Base-by-base conservation (phyloP, 495 filamentous ascomycete species). In the Lineolata rhizophorae region DNA sequence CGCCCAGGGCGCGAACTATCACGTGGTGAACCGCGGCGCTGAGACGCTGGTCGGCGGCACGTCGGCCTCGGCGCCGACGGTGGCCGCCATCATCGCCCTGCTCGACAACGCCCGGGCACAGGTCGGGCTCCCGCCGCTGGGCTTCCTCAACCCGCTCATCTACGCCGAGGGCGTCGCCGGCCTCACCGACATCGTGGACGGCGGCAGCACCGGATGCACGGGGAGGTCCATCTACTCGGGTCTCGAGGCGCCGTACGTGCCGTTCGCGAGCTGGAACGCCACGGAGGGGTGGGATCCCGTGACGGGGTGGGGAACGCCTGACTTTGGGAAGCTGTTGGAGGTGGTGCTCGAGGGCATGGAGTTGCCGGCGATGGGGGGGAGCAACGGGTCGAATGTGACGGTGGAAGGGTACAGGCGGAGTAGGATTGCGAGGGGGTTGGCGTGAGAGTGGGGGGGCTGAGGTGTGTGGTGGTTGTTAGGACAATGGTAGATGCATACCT, bases 101-200 rank as follows among this genome's bases (percentile, higher is more conserved):
- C 54, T 83, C 24, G 81, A 82, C 37, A 72, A 74, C 38, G 74
- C 69, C 0, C 57, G 71, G 1, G 50, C 71, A 24, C 49, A 59
- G 1, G 56, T 55, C 12, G 62, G 62, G 14, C 49, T 66, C 42
- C 53, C 64, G 0, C 50, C 62, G 0, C 45, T 83, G 32, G 77
- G 77, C 0, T 82, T 80, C 56, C 42, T 81, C 20, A 83, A 84
- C 46, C 76, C 75, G 0, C 77, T 70, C 70, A 41, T 83, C 18
- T 83, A 81, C 51, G 52, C 53, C 6, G 49, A 39, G 4, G 67
- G 55, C 8, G 48, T 51, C 26, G 35, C 49, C 6, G 70, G 55
- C 0, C 52, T 81, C 31, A 77, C 61, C 10, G 77, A 84, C 40
- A 67, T 84, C 29, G 57, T 56, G 2, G 30, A 43, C 8, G 72